Base-by-base conservation (phyloP, 148 eudicot genomes). In the Vaccinium myrtillus region DNA sequence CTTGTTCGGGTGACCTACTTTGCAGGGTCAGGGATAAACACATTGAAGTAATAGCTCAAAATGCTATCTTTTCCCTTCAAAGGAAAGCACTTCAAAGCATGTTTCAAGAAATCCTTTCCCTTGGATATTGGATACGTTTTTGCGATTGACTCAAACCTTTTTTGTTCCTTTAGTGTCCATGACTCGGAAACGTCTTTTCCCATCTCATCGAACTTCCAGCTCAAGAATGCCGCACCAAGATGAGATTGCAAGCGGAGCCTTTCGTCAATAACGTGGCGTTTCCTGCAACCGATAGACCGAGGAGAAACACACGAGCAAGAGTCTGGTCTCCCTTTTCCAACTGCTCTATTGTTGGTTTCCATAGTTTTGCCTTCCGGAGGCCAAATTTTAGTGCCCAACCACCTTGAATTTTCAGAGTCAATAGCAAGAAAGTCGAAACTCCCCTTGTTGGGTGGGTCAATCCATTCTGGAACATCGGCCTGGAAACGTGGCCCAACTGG, bases 401-500 rank as follows among this genome's bases (percentile, higher is more conserved):
- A 89, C 65, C 86, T 91, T 51, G 82, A 86, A 69, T 39, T 75
- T 70, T 89, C 85, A 15, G 85, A 75, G 56, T 89, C 80, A 11
- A 23, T 65, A 54, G 25, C 36, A 14, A 2, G 16, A 25, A 77
- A 54, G 70, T 70, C 27, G 12, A 49, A 21, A 16, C 11, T 80
- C 39, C 25, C 85, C 79, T 61, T 80, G 55, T 80, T 30, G 25
- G 80, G 54, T 36, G 88, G 83, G 25, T 84, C 87, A 54, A 49
- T 19, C 91, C 88, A 90, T 10, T 79, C 79, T 14, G 91, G 90
- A 69, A 90, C 82, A 63, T 87, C 86, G 53, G 90, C 91, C 77
- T 90, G 92, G 83, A 90, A 90, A 2, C 90, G 86, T 2, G 88
- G 84, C 16, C 92, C 92, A 61, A 90, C 82, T 32, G 91, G 91